Conservation (phyloP, 2,329 filamentous ascomycete genomes). For the Aspergillus transmontanensis region DNA sequence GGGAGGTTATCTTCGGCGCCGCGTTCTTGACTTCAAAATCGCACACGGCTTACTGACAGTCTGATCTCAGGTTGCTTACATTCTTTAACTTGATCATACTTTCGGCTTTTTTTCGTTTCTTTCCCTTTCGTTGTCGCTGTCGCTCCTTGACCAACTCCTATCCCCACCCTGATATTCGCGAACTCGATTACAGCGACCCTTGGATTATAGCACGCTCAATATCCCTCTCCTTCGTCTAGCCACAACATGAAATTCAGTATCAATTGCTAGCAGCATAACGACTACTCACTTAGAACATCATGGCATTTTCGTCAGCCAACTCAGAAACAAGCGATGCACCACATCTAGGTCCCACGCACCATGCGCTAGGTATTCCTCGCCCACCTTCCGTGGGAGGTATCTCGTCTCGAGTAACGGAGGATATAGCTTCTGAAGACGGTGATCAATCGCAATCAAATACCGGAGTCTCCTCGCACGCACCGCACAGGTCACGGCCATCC, state of each 20-base stretch:
- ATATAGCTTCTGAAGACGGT: constrained; percentile 53
- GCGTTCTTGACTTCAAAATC: constrained; percentile 1
- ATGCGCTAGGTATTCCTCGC: constrained; percentile 55
- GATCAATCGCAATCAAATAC: constrained; percentile 42
- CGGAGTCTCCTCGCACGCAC: constrained; percentile 53
- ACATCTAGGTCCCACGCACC: constrained; percentile 40
- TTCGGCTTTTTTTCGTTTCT: background rate
- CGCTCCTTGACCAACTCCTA: constrained; percentile 16
- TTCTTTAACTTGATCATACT: constrained; percentile 18
- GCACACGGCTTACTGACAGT: background rate
- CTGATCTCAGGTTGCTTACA: constrained; percentile 22
- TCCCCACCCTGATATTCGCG: background rate
- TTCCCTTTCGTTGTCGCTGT: constrained; percentile 17
- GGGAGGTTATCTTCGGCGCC: background rate
- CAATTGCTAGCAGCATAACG: constrained; percentile 15
- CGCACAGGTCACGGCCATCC: constrained; percentile 58
- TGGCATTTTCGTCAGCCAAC: constrained; percentile 27
- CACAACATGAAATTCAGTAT: constrained; percentile 27
- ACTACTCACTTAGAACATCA: constrained; percentile 15
- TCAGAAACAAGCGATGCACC: constrained; percentile 46
- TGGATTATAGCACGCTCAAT: background rate
- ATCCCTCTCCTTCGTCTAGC: constrained; percentile 11
- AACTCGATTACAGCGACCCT: background rate
- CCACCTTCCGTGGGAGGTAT: constrained; percentile 52
- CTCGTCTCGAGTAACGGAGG: constrained; percentile 71